A percentile compares a stretch with the other conserved stretches of the same genome.
These are phyloP conservation scores for Pleurotus sapidus DNA, from an alignment of 768 basidiomycete species.

Conservation along the genomic window DNA sequence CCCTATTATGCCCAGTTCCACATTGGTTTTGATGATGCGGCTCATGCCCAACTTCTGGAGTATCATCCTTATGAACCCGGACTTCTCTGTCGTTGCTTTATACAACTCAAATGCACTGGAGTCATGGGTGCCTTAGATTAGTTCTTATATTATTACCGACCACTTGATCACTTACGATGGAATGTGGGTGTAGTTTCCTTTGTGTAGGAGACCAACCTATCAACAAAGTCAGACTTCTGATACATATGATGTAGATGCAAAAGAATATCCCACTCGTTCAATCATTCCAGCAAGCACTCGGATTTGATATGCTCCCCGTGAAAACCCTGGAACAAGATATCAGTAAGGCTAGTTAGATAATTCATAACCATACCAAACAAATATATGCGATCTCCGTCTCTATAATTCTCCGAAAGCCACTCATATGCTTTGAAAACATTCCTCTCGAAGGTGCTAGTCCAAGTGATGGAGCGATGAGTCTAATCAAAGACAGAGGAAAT, in stretches of 20 bases:
- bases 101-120: slow-evolving; percentile 36
- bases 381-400: slow-evolving; percentile 34
- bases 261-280: slow-evolving; percentile 22
- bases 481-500: neutral
- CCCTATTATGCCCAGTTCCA: too few species aligned
- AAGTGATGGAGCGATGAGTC: neutral
- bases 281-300: slow-evolving; percentile 44
- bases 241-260: neutral
- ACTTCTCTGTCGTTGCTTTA: slow-evolving; percentile 9
- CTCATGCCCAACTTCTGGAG: too few species aligned
- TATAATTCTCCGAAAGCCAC: slow-evolving; percentile 39
- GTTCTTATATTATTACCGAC: neutral
- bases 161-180: slow-evolving; percentile 23
- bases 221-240: neutral
- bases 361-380: slow-evolving; percentile 31
- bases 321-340: slow-evolving; percentile 32
- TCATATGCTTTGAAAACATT: slow-evolving; percentile 34
- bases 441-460: slow-evolving; percentile 30
- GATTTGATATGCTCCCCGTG: slow-evolving; percentile 46
- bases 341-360: neutral
- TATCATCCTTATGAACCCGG: too few species aligned
- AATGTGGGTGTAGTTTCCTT: slow-evolving; percentile 38
- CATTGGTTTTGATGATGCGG: too few species aligned
- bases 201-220: slow-evolving; percentile 39
- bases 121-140: slow-evolving; percentile 1